Evolutionary conservation across 495 filamentous ascomycete species (phyloP), one percentile per base, ranked within the genome.

Genomic region (Xylaria bambusicola): DNA sequence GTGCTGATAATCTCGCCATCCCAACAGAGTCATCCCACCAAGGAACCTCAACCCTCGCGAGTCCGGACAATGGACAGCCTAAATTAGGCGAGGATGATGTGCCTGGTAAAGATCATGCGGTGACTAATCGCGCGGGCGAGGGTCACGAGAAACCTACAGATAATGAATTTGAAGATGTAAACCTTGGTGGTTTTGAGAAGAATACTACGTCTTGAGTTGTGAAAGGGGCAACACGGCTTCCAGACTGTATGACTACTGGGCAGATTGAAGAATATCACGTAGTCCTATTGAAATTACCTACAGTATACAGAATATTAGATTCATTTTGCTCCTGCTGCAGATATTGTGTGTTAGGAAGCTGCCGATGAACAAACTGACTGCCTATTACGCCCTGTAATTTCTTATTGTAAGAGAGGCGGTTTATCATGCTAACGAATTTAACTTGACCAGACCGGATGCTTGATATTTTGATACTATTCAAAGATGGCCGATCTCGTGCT

Each of bases 91-190:
- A 65, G n/a, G 51, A 45, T 23, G 23, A 17, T 58, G 57, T 29
- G 50, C 6, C 41, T n/a, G 23, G 24, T 13, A 31, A 20, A 31
- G 15, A 47, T 31, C 40, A 18, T 17, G 41, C 29, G 20, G 42
- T 47, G 48, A 41, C 23, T 26, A 27, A 24, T 55, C 58, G 60
- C 35, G 48, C 40, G 42, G 17, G 47, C 7, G 36, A 40, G 53
- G 57, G 58, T 40, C 66, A 63, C 46, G 63, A 60, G 1, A 56
- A 26, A n/a, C 36, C 58, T 36, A 55, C 58, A 6, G 40, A 60
- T 4, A 23, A n/a, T 10, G 57, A 42, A 17, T 63, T 70, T 23
- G 58, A 70, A 35, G 67, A 70, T 33, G 62, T 59, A 13, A 55
- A 62, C 23, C 48, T 62, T 18, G 52, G 48, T 40, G 52, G 58